Percentiles rank a stretch among this genome's conserved stretches.
These are phyloP conservation scores for Ophiostoma pallidulum DNA, from an alignment of 2,329 filamentous ascomycete species.

Conservation along the genomic window DNA sequence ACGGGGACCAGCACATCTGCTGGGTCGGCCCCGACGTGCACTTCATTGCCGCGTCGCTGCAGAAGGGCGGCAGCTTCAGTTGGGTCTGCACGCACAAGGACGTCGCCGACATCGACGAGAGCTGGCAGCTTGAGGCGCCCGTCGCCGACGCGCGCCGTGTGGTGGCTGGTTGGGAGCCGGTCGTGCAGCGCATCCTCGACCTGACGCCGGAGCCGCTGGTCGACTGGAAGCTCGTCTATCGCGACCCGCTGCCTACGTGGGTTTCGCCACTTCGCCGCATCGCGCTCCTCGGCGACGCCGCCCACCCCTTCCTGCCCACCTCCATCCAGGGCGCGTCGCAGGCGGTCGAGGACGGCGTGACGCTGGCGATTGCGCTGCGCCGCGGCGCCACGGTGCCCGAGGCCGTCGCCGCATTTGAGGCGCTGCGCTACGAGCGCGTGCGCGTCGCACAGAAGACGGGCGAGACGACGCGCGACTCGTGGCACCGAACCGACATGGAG, in stretches of 20 bases:
- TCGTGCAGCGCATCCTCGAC: constrained; percentile 34
- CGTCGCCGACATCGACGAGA: constrained; percentile 36
- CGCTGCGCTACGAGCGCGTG: constrained; percentile 24
- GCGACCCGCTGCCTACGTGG: constrained; percentile 35
- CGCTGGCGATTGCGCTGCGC: constrained; percentile 28
- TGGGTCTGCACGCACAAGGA: constrained; percentile 46
- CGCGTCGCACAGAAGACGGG: constrained; percentile 25
- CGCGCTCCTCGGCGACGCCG: constrained; percentile 38
- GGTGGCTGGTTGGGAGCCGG: constrained; percentile 38
- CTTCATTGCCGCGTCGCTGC: constrained; percentile 42
- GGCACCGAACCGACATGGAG: constrained; percentile 25
- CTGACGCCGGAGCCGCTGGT: constrained; percentile 31
- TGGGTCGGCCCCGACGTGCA: constrained; percentile 46
- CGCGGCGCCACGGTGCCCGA: constrained; percentile 16
- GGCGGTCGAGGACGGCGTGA: constrained; percentile 41
- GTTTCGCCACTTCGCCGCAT: constrained; percentile 31
- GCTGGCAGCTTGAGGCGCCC: constrained; percentile 33
- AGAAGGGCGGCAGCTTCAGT: constrained; percentile 43
- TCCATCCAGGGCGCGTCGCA: constrained; percentile 39
- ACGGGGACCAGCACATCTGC: constrained; percentile 41
- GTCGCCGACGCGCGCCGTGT: constrained; percentile 32
- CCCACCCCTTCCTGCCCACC: constrained; percentile 40
- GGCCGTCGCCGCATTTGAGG: constrained; percentile 23
- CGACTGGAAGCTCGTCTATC: constrained; percentile 33
- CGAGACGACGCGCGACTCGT: constrained; percentile 23